These are phyloP conservation scores for Pleurotus giganteus DNA, from an alignment of 768 basidiomycete genomes.

Conservation along the genomic window DNA sequence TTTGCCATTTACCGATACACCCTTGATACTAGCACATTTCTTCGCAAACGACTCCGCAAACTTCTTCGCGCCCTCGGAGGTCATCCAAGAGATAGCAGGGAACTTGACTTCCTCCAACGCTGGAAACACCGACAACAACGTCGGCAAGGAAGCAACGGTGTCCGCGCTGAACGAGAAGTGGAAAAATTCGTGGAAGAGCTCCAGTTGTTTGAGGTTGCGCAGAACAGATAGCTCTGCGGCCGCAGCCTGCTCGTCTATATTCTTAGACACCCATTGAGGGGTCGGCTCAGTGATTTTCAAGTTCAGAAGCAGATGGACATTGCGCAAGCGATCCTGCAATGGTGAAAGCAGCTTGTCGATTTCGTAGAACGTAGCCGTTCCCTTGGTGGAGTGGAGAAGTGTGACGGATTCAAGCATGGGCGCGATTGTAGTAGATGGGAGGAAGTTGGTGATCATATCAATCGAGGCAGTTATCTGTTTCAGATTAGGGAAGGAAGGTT, in stretches of 20 bases:
- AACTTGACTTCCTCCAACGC: constrained; percentile 1
- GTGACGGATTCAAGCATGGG: background rate
- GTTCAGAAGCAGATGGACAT: background rate
- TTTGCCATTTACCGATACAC: background rate
- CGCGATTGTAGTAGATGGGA: background rate
- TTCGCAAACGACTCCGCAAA: background rate
- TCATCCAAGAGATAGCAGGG: constrained; percentile 1
- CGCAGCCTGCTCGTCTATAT: background rate
- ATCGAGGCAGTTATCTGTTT: background rate
- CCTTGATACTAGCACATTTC: background rate
- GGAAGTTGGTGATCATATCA: background rate
- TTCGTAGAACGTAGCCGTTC: background rate
- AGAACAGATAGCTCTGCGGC: background rate
- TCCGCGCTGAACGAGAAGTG: constrained; percentile 3
- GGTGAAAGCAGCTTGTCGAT: background rate
- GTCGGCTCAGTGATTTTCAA: background rate
- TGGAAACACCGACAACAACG: background rate
- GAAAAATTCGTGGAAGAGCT: background rate
- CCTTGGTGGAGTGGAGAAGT: background rate
- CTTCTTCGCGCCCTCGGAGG: background rate
- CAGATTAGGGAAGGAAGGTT: background rate
- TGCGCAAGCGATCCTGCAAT: background rate
- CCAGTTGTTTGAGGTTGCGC: background rate
- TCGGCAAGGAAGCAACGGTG: background rate
- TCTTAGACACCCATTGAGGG: background rate